Percentiles rank a stretch among this genome's conserved stretches.
Evolutionary conservation across 345 rosid genomes (phyloP).

Genomic region (Arabidopsis arenosa): DNA sequence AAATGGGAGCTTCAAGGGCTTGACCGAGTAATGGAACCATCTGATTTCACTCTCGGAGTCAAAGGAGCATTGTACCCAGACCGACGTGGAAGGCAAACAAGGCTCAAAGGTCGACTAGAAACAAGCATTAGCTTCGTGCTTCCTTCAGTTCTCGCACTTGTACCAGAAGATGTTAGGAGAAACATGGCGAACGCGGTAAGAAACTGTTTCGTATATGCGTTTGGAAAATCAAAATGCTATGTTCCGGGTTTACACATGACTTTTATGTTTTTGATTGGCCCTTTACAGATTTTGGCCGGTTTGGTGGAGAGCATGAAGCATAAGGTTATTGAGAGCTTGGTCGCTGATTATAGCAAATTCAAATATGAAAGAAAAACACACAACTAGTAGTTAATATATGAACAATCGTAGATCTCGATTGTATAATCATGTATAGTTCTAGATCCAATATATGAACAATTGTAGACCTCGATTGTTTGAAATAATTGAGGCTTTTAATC

Average conservation of each 20-base stretch:
- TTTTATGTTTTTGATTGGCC: background rate
- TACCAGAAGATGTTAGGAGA: constrained; percentile 72
- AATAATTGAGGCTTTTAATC: background rate
- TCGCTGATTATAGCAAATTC: constrained; percentile 77
- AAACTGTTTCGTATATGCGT: background rate
- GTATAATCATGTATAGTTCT: constrained; percentile 14
- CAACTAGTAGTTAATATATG: background rate
- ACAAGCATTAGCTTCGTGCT: constrained; percentile 69
- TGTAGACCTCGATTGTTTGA: background rate
- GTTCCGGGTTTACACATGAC: background rate
- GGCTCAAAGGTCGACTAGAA: constrained; percentile 84
- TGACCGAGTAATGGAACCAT: constrained; percentile 57
- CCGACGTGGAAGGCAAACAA: constrained; percentile 52
- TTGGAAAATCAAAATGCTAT: background rate
- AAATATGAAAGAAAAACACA: constrained; percentile 50
- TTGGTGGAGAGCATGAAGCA: constrained; percentile 78
- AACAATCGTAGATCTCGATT: background rate
- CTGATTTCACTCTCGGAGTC: constrained; percentile 68
- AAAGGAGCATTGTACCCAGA: constrained; percentile 72
- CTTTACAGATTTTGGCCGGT: constrained; percentile 58
- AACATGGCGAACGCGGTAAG: constrained; percentile 71
- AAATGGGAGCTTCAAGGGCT: constrained; percentile 94
- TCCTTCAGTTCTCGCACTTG: constrained; percentile 69
- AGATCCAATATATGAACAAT: constrained; percentile 4
- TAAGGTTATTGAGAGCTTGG: constrained; percentile 70